A percentile compares a stretch with the other conserved stretches of the same genome.
Conservation (phyloP, 2,329 filamentous ascomycete species). For the Trichoderma atroviride region DNA sequence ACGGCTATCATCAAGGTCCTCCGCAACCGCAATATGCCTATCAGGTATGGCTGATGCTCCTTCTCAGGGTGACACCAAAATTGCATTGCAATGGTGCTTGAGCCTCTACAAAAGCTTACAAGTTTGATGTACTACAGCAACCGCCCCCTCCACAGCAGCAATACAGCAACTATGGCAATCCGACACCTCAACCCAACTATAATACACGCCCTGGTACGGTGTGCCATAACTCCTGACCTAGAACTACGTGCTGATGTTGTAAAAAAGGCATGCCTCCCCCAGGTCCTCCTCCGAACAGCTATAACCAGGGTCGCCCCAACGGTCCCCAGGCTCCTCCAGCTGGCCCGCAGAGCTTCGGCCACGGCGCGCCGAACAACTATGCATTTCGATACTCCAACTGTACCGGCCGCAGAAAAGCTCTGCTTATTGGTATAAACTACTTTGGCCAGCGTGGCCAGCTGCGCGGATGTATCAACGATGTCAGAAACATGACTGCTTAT, state of each 20-base stretch:
- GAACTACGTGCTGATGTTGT: conserved; percentile 22
- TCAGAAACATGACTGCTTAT: conserved; percentile 94
- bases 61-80: neutral
- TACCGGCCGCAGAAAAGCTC: conserved; percentile 82
- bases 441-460: conserved; percentile 90
- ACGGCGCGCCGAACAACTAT: conserved; percentile 78
- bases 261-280: conserved; percentile 30
- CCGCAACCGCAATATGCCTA: conserved; percentile 49
- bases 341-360: conserved; percentile 72
- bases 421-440: conserved; percentile 95
- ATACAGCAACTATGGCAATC: conserved; percentile 37
- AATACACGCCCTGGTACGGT: conserved; percentile 49
- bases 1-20: conserved; percentile 48
- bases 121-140: conserved; percentile 23
- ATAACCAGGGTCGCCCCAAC: conserved; percentile 49
- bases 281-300: conserved; percentile 23
- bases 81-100: neutral
- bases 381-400: conserved; percentile 90
- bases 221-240: neutral
- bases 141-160: conserved; percentile 41
- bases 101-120: conserved; percentile 1
- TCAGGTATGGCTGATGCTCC: conserved; percentile 32
- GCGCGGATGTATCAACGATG: conserved; percentile 94
- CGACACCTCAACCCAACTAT: conserved; percentile 50
- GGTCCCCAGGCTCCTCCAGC: conserved; percentile 57